Evolutionary conservation across 352 stramenopile genomes (phyloP).

Genomic region (Peronosclerospora sorghi): DNA sequence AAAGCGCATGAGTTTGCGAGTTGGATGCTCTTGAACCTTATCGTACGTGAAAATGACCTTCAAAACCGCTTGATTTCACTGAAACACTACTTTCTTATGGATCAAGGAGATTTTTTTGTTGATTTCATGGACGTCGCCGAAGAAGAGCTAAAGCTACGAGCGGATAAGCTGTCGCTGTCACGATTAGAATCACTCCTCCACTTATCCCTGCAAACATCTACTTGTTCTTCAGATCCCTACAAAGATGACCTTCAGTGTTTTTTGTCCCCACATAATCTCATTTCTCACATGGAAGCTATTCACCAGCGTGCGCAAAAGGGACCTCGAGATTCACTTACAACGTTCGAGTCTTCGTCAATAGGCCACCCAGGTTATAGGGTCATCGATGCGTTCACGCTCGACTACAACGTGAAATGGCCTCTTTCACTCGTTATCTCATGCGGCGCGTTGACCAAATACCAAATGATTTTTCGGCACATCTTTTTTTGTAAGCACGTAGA

Average conservation of each 20-base stretch:
- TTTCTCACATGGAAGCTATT: slow-evolving; percentile 89
- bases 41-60: slow-evolving; percentile 78
- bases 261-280: slow-evolving; percentile 79
- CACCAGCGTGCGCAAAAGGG: slow-evolving; percentile 72
- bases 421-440: slow-evolving; percentile 95
- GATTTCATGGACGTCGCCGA: slow-evolving; percentile 96
- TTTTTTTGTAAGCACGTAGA: slow-evolving; percentile 99
- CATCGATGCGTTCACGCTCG: slow-evolving; percentile 93
- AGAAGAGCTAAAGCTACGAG: slow-evolving; percentile 85
- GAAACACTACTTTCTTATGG: slow-evolving; percentile 98
- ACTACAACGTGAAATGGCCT: slow-evolving; percentile 95
- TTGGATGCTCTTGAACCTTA: slow-evolving; percentile 57
- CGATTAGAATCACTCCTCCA: slow-evolving; percentile 91
- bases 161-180: slow-evolving; percentile 80
- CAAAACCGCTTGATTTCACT: slow-evolving; percentile 74
- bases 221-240: slow-evolving; percentile 81
- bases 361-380: slow-evolving; percentile 80
- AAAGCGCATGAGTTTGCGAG: slow-evolving; percentile 77
- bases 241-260: slow-evolving; percentile 87
- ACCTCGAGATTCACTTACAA: slow-evolving; percentile 58
- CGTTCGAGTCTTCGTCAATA: slow-evolving; percentile 52
- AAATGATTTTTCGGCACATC: slow-evolving; percentile 97
- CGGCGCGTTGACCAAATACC: slow-evolving; percentile 92
- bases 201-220: slow-evolving; percentile 88
- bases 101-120: slow-evolving; percentile 97